Conservation (phyloP, 2,329 filamentous ascomycete genomes). For the Fusarium dlaminii region DNA sequence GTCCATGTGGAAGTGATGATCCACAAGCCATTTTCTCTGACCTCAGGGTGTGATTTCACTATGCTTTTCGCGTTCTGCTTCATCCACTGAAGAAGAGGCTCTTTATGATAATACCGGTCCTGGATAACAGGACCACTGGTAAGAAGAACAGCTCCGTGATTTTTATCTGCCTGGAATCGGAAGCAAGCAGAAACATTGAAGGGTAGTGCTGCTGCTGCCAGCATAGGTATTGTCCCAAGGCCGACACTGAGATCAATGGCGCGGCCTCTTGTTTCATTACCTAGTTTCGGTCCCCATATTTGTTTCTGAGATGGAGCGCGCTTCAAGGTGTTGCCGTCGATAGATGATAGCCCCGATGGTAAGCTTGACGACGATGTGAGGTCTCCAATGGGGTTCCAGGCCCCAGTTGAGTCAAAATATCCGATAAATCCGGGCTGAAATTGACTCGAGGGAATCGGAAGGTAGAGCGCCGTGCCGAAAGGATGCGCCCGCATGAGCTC, state of each 20-base stretch:
- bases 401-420: not conserved
- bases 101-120: not conserved
- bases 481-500: not conserved
- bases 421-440: not conserved
- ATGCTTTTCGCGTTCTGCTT: not conserved
- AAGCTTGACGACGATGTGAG: not conserved
- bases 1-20: not conserved
- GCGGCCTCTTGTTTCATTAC: not conserved
- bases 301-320: not conserved
- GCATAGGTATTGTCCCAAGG: not conserved
- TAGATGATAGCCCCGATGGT: fast-evolving
- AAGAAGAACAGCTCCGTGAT: not conserved
- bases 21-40: not conserved
- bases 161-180: not conserved
- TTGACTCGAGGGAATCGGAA: not conserved
- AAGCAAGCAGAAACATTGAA: not conserved
- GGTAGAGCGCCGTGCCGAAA: not conserved
- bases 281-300: not conserved
- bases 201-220: not conserved
- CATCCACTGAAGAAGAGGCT: not conserved
- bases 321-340: not conserved
- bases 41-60: not conserved
- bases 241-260: not conserved
- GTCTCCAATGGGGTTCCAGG: not conserved
- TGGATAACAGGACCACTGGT: not conserved